A percentile compares a stretch with the other conserved stretches of the same genome.
Evolutionary conservation across 2,329 filamentous ascomycete species (phyloP).

Genomic region (Colletotrichum truncatum): DNA sequence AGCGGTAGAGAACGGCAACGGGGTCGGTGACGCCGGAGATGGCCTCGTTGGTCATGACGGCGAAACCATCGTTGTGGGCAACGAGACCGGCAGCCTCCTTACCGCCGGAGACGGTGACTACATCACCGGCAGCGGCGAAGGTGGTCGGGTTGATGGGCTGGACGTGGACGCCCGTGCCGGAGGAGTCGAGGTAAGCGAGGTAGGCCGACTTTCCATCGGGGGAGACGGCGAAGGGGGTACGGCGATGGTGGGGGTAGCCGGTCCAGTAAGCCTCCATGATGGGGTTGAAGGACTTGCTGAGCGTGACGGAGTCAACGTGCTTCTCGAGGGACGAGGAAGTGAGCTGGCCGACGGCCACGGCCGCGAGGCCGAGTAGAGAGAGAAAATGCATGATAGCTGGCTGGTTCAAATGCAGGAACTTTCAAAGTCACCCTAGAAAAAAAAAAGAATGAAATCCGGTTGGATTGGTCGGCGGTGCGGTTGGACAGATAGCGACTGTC

Average conservation of each 20-base stretch:
- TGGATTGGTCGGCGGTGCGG: neutral
- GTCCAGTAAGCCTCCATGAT: constrained; percentile 71
- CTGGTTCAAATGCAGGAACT: neutral
- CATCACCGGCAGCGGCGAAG: constrained; percentile 61
- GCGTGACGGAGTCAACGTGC: constrained; percentile 52
- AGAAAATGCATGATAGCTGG: constrained; percentile 6
- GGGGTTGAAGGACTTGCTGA: constrained; percentile 63
- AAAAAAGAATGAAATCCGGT: constrained; percentile 15
- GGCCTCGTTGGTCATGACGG: constrained; percentile 67
- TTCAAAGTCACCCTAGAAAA: constrained; percentile 12
- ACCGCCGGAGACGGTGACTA: constrained; percentile 60
- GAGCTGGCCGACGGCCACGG: constrained; percentile 31
- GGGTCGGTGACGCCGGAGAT: constrained; percentile 60
- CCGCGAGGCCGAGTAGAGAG: constrained; percentile 20
- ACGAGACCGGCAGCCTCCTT: constrained; percentile 70
- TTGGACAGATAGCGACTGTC: neutral
- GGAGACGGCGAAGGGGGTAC: constrained; percentile 70
- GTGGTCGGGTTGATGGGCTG: constrained; percentile 64
- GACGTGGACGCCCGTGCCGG: constrained; percentile 63
- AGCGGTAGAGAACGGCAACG: constrained; percentile 67
- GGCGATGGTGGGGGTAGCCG: constrained; percentile 66
- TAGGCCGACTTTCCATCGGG: constrained; percentile 68
- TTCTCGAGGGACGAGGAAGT: constrained; percentile 37
- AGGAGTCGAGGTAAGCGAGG: constrained; percentile 67
- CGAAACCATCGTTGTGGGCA: constrained; percentile 70